A percentile compares a stretch with the other conserved stretches of the same genome.
Evolutionary conservation across 2,329 filamentous ascomycete genomes (phyloP).

Genomic region (Alternaria tenuissima): DNA sequence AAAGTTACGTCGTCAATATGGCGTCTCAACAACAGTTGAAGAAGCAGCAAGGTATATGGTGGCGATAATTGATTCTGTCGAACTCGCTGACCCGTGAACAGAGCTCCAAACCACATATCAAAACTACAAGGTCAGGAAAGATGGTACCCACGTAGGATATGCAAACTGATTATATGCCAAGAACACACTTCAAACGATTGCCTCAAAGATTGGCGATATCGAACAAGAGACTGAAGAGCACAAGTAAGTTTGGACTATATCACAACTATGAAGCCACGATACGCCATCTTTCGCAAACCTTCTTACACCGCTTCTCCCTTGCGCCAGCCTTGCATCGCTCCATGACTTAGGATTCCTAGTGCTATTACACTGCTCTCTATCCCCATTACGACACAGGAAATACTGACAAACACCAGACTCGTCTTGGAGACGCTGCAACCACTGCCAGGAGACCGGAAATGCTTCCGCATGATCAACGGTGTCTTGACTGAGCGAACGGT

Average conservation of each 20-base stretch:
- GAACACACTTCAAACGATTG: constrained; percentile 84
- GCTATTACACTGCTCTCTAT: constrained; percentile 30
- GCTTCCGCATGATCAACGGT: constrained; percentile 98
- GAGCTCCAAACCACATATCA: constrained; percentile 83
- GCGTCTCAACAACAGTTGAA: constrained; percentile 65
- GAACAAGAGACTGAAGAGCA: constrained; percentile 98
- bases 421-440: constrained; percentile 91
- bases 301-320: constrained; percentile 30
- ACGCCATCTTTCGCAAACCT: not conserved
- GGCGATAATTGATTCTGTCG: not conserved
- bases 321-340: constrained; percentile 19
- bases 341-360: constrained; percentile 5
- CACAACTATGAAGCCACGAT: not conserved
- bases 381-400: not conserved
- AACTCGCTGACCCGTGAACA: constrained; percentile 48
- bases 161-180: not conserved
- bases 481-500: constrained; percentile 94
- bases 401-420: constrained; percentile 66
- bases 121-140: constrained; percentile 66
- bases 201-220: constrained; percentile 95
- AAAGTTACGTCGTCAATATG: constrained; percentile 49
- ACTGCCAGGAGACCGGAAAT: constrained; percentile 85
- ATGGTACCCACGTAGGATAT: not conserved
- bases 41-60: constrained; percentile 74
- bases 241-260: constrained; percentile 70